phyloP scores from a whole-genome alignment of 169 alveolate species.

The Plasmodium berghei region DNA sequence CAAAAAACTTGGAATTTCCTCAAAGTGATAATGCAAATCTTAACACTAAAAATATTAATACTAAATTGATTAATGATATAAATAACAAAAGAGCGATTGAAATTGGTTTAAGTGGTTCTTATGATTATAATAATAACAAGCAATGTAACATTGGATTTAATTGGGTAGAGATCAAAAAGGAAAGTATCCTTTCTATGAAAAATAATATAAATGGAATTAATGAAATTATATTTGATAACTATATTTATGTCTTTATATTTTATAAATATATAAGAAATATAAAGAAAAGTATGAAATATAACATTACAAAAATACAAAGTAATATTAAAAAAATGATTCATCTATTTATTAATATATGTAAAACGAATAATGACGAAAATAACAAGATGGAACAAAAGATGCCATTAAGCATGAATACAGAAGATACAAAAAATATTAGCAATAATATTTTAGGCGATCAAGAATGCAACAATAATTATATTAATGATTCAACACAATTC shows the following conservation, averaged over 20 bases:
- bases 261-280: slow-evolving; percentile 28
- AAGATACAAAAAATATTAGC: background rate
- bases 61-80: background rate
- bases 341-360: slow-evolving; percentile 37
- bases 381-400: background rate
- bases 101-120: background rate
- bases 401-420: background rate
- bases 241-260: slow-evolving; percentile 50
- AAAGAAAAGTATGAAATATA: slow-evolving; percentile 35
- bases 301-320: slow-evolving; percentile 56
- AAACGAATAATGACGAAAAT: slow-evolving; percentile 19
- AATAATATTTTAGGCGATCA: background rate
- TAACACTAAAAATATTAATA: background rate
- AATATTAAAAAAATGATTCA: slow-evolving; percentile 50
- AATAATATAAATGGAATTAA: slow-evolving; percentile 2
- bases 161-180: background rate
- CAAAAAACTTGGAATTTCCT: background rate
- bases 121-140: background rate
- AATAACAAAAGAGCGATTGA: background rate
- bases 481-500: slow-evolving; percentile 3
- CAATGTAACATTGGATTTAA: background rate
- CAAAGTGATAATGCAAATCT: no score
- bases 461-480: background rate
- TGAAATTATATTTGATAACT: slow-evolving; percentile 40
- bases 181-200: background rate